Evolutionary conservation across 768 basidiomycete genomes (phyloP).

Genomic region (Lactarius trivialis): DNA sequence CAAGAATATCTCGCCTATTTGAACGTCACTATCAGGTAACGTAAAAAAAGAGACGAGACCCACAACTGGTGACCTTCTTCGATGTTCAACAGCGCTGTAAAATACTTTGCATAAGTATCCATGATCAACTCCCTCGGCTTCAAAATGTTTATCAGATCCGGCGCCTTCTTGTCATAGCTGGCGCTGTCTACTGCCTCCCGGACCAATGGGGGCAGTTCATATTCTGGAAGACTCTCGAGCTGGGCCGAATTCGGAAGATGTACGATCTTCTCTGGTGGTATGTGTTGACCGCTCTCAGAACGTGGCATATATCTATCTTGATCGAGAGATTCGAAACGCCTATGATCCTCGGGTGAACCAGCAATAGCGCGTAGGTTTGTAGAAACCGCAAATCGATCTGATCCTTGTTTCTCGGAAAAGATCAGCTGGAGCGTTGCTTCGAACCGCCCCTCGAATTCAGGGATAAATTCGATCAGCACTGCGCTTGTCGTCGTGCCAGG

Average conservation of each 20-base stretch:
- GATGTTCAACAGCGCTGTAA: conserved; percentile 6
- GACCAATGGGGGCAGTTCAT: not conserved
- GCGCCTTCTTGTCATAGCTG: not conserved
- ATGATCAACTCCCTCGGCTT: not conserved
- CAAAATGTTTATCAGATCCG: not conserved
- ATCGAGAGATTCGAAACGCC: not conserved
- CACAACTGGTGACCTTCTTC: conserved; percentile 42
- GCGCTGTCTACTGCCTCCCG: not conserved
- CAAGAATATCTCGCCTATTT: not conserved
- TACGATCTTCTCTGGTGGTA: not conserved
- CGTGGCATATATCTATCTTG: not conserved
- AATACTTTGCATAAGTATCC: conserved; percentile 6
- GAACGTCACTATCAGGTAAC: conserved; percentile 32
- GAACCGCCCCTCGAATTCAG: conserved; percentile 12
- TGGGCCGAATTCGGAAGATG: not conserved
- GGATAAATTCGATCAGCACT: not conserved
- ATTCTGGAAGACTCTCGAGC: not conserved
- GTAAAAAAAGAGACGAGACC: conserved; percentile 28
- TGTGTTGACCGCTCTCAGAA: not conserved
- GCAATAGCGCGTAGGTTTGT: not conserved
- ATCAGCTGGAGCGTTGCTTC: conserved; percentile 8
- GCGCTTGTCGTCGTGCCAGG: conserved; percentile 5
- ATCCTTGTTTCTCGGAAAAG: not conserved
- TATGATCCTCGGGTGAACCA: conserved; percentile 10
- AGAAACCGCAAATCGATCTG: not conserved